phyloP scores from a whole-genome alignment of 495 filamentous ascomycete species.

The Xylaria nigripes region DNA sequence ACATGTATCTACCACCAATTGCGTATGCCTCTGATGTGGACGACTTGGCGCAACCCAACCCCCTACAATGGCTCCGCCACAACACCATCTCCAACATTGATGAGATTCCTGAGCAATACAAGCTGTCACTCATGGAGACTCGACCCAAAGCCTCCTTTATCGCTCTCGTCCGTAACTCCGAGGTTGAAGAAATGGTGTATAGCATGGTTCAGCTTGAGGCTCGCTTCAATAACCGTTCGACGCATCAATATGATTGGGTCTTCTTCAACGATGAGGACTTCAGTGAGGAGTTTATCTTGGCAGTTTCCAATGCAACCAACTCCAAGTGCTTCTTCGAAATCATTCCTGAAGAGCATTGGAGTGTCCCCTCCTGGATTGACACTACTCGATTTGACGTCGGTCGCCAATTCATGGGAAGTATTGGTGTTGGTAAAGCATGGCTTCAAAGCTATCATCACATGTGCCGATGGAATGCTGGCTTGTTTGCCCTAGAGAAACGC shows the following conservation, averaged over 20 bases:
- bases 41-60: neutral
- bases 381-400: conserved; percentile 46
- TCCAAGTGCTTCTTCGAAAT: conserved; percentile 68
- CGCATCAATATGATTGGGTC: conserved; percentile 77
- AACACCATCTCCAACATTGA: conserved; percentile 16
- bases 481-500: conserved; percentile 63
- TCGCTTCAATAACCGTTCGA: conserved; percentile 62
- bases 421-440: conserved; percentile 49
- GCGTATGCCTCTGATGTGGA: conserved; percentile 4
- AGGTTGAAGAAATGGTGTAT: conserved; percentile 74
- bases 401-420: conserved; percentile 43
- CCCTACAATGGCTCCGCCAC: conserved; percentile 19
- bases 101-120: conserved; percentile 10
- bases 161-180: conserved; percentile 67
- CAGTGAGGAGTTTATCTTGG: conserved; percentile 62
- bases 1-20: conserved; percentile 18
- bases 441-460: conserved; percentile 59
- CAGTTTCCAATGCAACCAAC: conserved; percentile 60
- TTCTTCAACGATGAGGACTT: conserved; percentile 77
- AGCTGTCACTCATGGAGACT: conserved; percentile 12
- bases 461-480: conserved; percentile 69
- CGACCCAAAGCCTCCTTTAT: conserved; percentile 77
- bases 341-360: conserved; percentile 65
- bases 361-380: conserved; percentile 60
- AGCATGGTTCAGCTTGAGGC: conserved; percentile 73